Conservation (phyloP, 345 rosid genomes). For the Arabis alpina region DNA sequence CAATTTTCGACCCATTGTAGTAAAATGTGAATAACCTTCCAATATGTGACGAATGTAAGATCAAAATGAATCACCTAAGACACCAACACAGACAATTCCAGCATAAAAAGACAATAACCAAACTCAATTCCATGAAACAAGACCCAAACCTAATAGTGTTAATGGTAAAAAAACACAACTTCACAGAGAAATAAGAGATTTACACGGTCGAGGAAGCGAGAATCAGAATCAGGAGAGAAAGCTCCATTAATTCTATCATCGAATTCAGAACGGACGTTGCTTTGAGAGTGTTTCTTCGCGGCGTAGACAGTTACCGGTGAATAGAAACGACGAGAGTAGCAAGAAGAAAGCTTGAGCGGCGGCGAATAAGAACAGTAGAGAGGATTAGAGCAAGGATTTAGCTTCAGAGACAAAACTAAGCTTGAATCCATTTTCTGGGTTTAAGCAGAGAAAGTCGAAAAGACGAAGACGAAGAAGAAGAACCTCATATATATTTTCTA, state of each 20-base stretch:
- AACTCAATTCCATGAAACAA: not conserved
- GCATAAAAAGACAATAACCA: not conserved
- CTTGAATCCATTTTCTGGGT: conserved; percentile 43
- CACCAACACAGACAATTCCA: not conserved
- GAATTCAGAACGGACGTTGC: conserved; percentile 52
- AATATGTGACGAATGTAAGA: not conserved
- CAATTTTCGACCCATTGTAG: not conserved
- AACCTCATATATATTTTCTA: not conserved
- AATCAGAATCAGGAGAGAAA: conserved; percentile 56
- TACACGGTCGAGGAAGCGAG: conserved; percentile 87
- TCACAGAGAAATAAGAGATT: not conserved
- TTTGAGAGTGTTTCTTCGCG: conserved; percentile 41
- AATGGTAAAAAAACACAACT: not conserved
- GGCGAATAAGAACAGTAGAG: conserved; percentile 36
- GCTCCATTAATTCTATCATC: conserved; percentile 65
- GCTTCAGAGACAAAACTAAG: conserved; percentile 37
- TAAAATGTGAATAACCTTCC: not conserved
- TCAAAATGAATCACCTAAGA: not conserved
- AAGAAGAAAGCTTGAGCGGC: conserved; percentile 35
- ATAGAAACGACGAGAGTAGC: conserved; percentile 38
- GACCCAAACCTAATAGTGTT: conserved; percentile 13
- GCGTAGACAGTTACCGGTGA: conserved; percentile 40
- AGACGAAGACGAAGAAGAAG: not conserved
- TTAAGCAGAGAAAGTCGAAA: conserved; percentile 27
- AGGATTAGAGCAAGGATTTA: conserved; percentile 37